Conservation (phyloP, 164 flowering plant species). For the Brasenia schreberi region DNA sequence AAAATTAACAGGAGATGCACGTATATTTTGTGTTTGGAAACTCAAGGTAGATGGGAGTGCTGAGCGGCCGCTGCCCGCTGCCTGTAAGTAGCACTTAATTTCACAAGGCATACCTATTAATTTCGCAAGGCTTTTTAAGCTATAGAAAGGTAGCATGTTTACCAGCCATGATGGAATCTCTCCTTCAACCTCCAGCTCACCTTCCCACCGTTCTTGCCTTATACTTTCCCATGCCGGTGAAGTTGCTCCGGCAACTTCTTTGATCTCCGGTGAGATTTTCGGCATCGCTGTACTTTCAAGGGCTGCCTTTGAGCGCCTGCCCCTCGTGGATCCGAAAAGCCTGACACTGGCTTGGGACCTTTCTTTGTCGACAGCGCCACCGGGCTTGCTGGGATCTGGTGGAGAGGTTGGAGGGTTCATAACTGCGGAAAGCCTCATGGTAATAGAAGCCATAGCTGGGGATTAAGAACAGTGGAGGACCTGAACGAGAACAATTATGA, state of each 20-base stretch:
- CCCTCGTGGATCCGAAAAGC: neutral
- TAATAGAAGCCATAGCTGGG: conserved; percentile 40
- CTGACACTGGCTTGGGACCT: neutral
- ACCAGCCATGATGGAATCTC: conserved; percentile 92
- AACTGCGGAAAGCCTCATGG: conserved; percentile 10
- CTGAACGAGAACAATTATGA: neutral
- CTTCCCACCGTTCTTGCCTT: conserved; percentile 76
- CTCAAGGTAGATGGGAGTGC: no score
- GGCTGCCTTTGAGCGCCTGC: conserved; percentile 4
- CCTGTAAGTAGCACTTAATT: no score
- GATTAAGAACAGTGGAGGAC: neutral
- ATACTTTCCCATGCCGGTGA: conserved; percentile 85
- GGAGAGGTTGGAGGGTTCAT: conserved; percentile 3
- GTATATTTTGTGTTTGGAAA: no score
- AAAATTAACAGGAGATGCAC: no score
- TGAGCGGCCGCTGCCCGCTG: no score
- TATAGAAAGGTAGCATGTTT: conserved; percentile 1
- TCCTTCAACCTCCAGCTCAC: conserved; percentile 71
- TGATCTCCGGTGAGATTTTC: conserved; percentile 8
- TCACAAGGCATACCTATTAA: no score
- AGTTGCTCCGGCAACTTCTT: conserved; percentile 3
- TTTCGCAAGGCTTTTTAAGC: no score
- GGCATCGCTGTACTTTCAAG: conserved; percentile 30
- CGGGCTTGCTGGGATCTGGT: conserved; percentile 3
- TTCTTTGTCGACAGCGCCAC: neutral